phyloP scores from a whole-genome alignment of 1,284 basidiomycete species.

The Sanghuangporus weigelae region DNA sequence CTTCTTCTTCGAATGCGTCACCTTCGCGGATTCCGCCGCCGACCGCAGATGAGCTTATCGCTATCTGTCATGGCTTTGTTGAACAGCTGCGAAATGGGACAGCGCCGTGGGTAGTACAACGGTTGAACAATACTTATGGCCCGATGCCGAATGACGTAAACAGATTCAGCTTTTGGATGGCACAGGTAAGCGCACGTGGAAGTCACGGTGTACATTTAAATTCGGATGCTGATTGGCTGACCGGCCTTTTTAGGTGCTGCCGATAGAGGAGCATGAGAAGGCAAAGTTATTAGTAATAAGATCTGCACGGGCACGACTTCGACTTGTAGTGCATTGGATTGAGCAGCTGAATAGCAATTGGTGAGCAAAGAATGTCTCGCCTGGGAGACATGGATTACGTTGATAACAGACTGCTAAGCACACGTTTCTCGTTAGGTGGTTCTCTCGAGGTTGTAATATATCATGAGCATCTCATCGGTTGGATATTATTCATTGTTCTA shows the following conservation, averaged over 20 bases:
- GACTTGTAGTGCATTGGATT: slow-evolving; percentile 91
- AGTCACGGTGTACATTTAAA: background rate
- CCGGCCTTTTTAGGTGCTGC: slow-evolving; percentile 52
- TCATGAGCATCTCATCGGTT: slow-evolving; percentile 22
- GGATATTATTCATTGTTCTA: slow-evolving; percentile 6
- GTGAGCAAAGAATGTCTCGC: slow-evolving; percentile 33
- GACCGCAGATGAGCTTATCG: slow-evolving; percentile 58
- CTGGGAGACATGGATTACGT: background rate
- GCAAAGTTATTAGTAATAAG: slow-evolving; percentile 89
- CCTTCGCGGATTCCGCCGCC: slow-evolving; percentile 1
- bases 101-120: slow-evolving; percentile 88
- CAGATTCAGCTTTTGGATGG: slow-evolving; percentile 88
- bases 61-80: slow-evolving; percentile 75
- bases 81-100: slow-evolving; percentile 75
- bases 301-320: slow-evolving; percentile 70
- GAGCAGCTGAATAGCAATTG: slow-evolving; percentile 70
- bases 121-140: slow-evolving; percentile 74
- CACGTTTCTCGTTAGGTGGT: slow-evolving; percentile 35
- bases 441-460: slow-evolving; percentile 41
- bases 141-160: slow-evolving; percentile 61
- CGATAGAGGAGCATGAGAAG: slow-evolving; percentile 94
- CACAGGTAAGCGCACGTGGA: slow-evolving; percentile 41
- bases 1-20: slow-evolving; percentile 14
- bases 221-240: background rate
- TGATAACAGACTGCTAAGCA: slow-evolving; percentile 8